These are phyloP conservation scores for Alternaria dauci DNA, from an alignment of 2,329 filamentous ascomycete species.

Conservation along the genomic window DNA sequence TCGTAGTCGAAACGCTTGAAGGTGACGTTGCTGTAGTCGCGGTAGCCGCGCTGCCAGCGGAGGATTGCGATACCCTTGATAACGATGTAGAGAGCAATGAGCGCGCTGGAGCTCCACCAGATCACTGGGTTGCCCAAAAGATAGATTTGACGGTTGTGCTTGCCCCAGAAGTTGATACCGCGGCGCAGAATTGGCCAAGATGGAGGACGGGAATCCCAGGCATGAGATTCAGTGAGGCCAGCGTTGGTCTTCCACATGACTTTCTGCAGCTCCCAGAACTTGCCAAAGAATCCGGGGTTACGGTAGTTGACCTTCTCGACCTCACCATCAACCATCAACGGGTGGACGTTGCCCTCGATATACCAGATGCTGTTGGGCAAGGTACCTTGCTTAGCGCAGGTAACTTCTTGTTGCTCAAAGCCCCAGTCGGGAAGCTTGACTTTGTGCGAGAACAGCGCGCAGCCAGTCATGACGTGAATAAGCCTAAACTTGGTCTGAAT, in stretches of 20 bases:
- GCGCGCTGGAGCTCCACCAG: conserved; percentile 88
- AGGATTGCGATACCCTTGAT: conserved; percentile 91
- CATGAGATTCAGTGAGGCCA: conserved; percentile 92
- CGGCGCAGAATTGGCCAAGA: conserved; percentile 92
- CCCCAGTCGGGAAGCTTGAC: conserved; percentile 98
- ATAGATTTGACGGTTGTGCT: conserved; percentile 92
- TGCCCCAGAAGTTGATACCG: conserved; percentile 99
- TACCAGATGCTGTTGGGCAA: conserved; percentile 98
- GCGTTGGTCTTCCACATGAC: conserved; percentile 99
- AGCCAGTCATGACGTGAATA: conserved; percentile 95
- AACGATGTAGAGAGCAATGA: conserved; percentile 76
- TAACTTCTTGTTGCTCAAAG: conserved; percentile 99
- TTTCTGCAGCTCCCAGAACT: conserved; percentile 96
- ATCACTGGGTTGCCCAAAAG: conserved; percentile 87
- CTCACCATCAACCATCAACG: conserved; percentile 72
- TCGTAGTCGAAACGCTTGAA: conserved; percentile 99
- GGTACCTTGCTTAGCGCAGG: conserved; percentile 88
- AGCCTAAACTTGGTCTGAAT: conserved; percentile 98
- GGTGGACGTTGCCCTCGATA: conserved; percentile 88
- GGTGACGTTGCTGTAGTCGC: conserved; percentile 79
- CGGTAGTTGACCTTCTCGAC: conserved; percentile 93
- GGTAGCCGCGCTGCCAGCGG: conserved; percentile 92
- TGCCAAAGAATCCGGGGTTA: conserved; percentile 93
- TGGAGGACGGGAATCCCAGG: conserved; percentile 94
- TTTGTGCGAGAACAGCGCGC: conserved; percentile 96